phyloP scores from a whole-genome alignment of 2,329 filamentous ascomycete genomes.

The Fusarium sp. region DNA sequence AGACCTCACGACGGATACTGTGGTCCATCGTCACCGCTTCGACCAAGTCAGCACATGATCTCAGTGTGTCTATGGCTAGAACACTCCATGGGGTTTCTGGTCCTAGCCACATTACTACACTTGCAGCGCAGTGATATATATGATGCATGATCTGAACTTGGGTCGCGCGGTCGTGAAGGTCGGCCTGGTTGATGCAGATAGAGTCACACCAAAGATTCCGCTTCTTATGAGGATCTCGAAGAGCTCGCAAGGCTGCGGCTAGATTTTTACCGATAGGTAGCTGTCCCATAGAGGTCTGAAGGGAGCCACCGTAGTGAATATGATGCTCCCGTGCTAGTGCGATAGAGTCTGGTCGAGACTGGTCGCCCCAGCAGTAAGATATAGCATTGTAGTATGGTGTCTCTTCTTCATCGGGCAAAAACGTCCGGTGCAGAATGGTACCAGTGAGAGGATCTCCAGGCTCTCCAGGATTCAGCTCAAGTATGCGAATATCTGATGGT shows the following conservation, averaged over 20 bases:
- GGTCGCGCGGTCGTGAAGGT: background rate
- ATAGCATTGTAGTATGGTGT: background rate
- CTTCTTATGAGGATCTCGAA: background rate
- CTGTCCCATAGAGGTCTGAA: background rate
- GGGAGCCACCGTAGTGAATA: background rate
- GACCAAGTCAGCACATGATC: background rate
- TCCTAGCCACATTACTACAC: conserved; percentile 5
- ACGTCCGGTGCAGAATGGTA: background rate
- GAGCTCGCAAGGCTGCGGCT: background rate
- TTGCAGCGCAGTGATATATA: background rate
- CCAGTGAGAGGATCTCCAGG: background rate
- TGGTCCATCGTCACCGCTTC: background rate
- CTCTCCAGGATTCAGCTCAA: background rate
- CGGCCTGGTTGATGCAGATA: conserved; percentile 1
- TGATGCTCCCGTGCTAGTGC: background rate
- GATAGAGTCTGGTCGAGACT: background rate
- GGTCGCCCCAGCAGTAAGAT: conserved; percentile 6
- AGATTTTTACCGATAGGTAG: background rate
- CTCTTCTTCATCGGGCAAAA: background rate
- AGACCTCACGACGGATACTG: background rate
- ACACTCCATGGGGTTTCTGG: background rate
- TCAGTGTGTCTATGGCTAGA: background rate
- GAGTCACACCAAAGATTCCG: conserved; percentile 1
- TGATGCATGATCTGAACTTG: background rate
- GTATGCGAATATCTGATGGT: background rate